Evolutionary conservation across 768 basidiomycete species (phyloP), one percentile per base, ranked within the genome.

Genomic region (Agrocybe praecox): DNA sequence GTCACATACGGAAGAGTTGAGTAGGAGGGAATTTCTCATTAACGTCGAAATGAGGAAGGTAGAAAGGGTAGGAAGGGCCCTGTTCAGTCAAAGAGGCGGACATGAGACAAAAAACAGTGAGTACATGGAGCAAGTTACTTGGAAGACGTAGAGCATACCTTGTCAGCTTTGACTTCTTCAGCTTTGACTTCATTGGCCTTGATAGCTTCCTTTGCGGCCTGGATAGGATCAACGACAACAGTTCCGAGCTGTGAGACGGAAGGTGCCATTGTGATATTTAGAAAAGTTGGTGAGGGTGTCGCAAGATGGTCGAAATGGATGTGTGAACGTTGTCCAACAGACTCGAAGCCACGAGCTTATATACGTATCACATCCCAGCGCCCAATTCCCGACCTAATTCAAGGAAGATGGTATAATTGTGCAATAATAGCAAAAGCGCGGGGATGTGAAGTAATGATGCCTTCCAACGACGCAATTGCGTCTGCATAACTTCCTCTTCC

Each of bases 1-100:
- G 15, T 33, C 33, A 43, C 73, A 9, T 53, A 82, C 80, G 80
- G 52, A 79, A 77, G 34, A 79, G 64, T 57, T 83, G 68, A 21
- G 74, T 77, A 14, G 78, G 79, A 58, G 78, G 75, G 62, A 77
- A 83, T 56, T 82, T 84, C 72, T 84, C 80, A 33, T 69, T 62
- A 0, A 69, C 60, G 55, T 83, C 78, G 61, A 71, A 80, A 62
- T 77, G 65, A 6, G 81, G 83, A 34, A 67, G 73, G 67, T 83
- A 83, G 64, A 72, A 77, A 1, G 82, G 81, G 60, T 84, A 80
- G 10, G 78, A 73, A 17, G 76, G 74, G 0, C 72, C 78, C 56
- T 78, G 49, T 26, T 29, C 17, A 10, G 18, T 21, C 40, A n/a
- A 53, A 15, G 23, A 36, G 19, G 21, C 22, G 19, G 29, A 48